Conservation (phyloP, 1,139 yeast species). For the Tardiomyces blankii region DNA sequence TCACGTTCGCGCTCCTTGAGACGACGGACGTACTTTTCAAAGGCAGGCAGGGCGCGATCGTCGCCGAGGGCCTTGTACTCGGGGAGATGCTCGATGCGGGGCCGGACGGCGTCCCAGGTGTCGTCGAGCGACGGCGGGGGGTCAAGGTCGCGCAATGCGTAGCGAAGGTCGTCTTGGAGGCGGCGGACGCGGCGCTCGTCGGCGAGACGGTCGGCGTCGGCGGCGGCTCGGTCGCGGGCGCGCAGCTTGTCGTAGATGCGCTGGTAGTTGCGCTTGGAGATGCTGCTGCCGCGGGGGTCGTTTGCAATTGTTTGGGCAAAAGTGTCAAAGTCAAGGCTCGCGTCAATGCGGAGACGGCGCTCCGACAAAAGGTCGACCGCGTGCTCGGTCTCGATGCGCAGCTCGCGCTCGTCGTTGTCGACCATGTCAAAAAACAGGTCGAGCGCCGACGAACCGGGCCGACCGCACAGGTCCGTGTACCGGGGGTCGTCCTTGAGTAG, state of each 20-base stretch:
- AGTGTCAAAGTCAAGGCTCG: slow-evolving; percentile 13
- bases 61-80: slow-evolving; percentile 30
- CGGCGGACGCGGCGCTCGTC: slow-evolving; percentile 27
- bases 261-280: not conserved
- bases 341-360: slow-evolving; percentile 13
- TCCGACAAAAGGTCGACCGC: slow-evolving; percentile 42
- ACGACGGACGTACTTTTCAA: slow-evolving; percentile 23
- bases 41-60: slow-evolving; percentile 22
- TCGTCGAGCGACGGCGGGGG: slow-evolving; percentile 22
- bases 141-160: slow-evolving; percentile 25
- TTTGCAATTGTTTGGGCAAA: slow-evolving; percentile 15
- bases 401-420: slow-evolving; percentile 47
- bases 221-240: slow-evolving; percentile 18
- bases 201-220: slow-evolving; percentile 24
- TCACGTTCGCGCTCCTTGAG: slow-evolving; percentile 16
- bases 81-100: slow-evolving; percentile 21
- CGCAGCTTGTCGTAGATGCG: not conserved
- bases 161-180: slow-evolving; percentile 28
- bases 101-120: slow-evolving; percentile 29
- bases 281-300: slow-evolving; percentile 8
- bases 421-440: slow-evolving; percentile 71
- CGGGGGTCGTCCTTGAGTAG: slow-evolving; percentile 44
- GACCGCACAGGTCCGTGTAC: slow-evolving; percentile 56
- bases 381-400: slow-evolving; percentile 50
- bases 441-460: slow-evolving; percentile 69